These are phyloP conservation scores for Kwoniella shandongensis DNA, from an alignment of 768 basidiomycete species.

Conservation along the genomic window DNA sequence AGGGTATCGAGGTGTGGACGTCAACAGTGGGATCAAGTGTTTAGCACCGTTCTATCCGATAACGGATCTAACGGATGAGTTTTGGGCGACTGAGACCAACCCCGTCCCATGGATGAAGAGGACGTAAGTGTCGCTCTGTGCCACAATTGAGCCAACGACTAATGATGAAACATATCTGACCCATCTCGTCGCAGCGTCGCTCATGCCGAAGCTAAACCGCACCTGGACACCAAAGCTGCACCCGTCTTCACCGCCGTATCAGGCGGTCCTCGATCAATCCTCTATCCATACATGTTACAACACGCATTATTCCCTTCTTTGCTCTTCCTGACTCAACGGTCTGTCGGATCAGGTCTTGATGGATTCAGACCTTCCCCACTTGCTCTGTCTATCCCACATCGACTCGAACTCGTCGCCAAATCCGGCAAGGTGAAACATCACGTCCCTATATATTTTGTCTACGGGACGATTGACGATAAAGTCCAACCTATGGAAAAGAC, in stretches of 20 bases:
- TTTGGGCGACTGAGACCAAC: slow-evolving; percentile 46
- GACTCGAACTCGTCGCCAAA: slow-evolving; percentile 19
- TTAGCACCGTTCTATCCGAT: slow-evolving; percentile 49
- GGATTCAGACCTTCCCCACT: slow-evolving; percentile 35
- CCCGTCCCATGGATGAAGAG: slow-evolving; percentile 40
- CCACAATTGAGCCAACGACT: background rate
- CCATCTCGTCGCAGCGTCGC: slow-evolving; percentile 25
- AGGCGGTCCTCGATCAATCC: slow-evolving; percentile 42
- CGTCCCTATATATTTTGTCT: slow-evolving; percentile 35
- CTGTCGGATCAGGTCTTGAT: slow-evolving; percentile 35
- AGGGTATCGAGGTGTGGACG: slow-evolving; percentile 32
- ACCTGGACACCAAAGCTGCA: slow-evolving; percentile 36
- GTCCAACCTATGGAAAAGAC: slow-evolving; percentile 45
- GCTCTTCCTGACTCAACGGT: slow-evolving; percentile 39
- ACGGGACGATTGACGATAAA: slow-evolving; percentile 32
- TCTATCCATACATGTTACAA: slow-evolving; percentile 50
- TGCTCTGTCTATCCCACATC: slow-evolving; percentile 35
- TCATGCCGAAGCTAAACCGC: slow-evolving; percentile 41
- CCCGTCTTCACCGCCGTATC: slow-evolving; percentile 35
- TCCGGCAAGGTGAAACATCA: slow-evolving; percentile 1
- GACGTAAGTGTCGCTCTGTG: slow-evolving; percentile 24
- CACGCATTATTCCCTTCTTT: slow-evolving; percentile 43
- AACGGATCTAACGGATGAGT: slow-evolving; percentile 43
- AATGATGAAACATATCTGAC: background rate
- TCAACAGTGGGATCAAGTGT: slow-evolving; percentile 37